phyloP scores from a whole-genome alignment of 352 stramenopile species.

The Phytophthora podocarpi region DNA sequence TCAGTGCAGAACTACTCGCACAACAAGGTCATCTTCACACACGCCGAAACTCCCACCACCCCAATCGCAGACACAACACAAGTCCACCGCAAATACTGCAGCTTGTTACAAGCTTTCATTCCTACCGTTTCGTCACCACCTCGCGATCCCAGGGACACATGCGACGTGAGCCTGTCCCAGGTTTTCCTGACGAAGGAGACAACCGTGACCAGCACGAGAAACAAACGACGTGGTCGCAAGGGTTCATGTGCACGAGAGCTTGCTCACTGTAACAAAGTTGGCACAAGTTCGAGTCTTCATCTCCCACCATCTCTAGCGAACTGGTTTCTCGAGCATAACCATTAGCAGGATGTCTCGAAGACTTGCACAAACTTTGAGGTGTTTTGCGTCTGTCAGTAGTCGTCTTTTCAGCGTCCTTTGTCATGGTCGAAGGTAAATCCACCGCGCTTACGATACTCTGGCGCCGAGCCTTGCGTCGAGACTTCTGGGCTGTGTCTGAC shows the following conservation, averaged over 20 bases:
- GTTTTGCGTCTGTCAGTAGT: conserved; percentile 8
- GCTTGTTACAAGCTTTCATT: conserved; percentile 14
- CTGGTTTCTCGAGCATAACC: conserved; percentile 24
- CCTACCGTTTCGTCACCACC: conserved; percentile 42
- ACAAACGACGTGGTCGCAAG: conserved; percentile 59
- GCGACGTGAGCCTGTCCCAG: conserved; percentile 13
- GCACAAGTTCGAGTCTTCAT: conserved; percentile 36
- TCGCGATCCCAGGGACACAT: conserved; percentile 74
- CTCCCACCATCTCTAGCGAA: conserved; percentile 34
- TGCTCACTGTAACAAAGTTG: conserved; percentile 51
- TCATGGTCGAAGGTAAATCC: conserved; percentile 8
- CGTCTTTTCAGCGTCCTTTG: conserved; percentile 2
- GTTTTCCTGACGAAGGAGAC: conserved; percentile 34
- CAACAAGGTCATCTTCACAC: neutral
- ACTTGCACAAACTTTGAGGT: conserved; percentile 13
- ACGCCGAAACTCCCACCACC: conserved; percentile 13
- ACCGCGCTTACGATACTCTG: conserved; percentile 46
- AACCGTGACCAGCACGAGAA: conserved; percentile 54
- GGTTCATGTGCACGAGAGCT: conserved; percentile 59
- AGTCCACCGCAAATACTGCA: conserved; percentile 12
- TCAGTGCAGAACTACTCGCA: neutral
- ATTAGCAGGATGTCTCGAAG: conserved; percentile 10
- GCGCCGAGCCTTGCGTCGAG: conserved; percentile 34
- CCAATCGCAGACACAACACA: neutral
- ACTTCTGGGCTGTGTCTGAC: conserved; percentile 11